These are phyloP conservation scores for Aspergillus floridensis DNA, from an alignment of 2,329 filamentous ascomycete species.

Conservation along the genomic window DNA sequence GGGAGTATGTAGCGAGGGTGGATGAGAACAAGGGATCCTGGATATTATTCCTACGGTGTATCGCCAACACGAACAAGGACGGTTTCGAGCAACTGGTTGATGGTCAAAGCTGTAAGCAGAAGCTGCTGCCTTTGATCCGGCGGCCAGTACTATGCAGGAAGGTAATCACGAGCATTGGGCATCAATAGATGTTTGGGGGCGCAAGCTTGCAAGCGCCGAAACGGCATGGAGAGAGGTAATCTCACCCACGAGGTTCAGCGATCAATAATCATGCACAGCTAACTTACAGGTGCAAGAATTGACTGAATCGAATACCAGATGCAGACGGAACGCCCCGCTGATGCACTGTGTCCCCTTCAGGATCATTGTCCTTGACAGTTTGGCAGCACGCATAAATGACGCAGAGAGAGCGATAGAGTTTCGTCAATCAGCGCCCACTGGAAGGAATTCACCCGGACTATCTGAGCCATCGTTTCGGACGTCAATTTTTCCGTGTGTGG, in stretches of 20 bases:
- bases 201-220: not conserved
- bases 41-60: not conserved
- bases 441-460: not conserved
- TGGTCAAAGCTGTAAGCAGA: not conserved
- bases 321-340: not conserved
- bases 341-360: not conserved
- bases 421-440: conserved; percentile 10
- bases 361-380: conserved; percentile 1
- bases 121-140: not conserved
- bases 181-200: not conserved
- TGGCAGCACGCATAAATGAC: conserved; percentile 9
- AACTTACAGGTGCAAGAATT: not conserved
- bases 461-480: not conserved
- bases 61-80: not conserved
- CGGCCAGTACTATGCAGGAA: not conserved
- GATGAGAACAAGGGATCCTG: not conserved
- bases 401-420: conserved; percentile 13
- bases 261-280: not conserved
- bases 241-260: not conserved
- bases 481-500: not conserved
- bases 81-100: not conserved
- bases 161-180: conserved; percentile 5
- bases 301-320: not conserved
- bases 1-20: not conserved
- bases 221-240: not conserved